These are phyloP conservation scores for Phyllachora maydis DNA, from an alignment of 2,329 filamentous ascomycete species.

Conservation along the genomic window DNA sequence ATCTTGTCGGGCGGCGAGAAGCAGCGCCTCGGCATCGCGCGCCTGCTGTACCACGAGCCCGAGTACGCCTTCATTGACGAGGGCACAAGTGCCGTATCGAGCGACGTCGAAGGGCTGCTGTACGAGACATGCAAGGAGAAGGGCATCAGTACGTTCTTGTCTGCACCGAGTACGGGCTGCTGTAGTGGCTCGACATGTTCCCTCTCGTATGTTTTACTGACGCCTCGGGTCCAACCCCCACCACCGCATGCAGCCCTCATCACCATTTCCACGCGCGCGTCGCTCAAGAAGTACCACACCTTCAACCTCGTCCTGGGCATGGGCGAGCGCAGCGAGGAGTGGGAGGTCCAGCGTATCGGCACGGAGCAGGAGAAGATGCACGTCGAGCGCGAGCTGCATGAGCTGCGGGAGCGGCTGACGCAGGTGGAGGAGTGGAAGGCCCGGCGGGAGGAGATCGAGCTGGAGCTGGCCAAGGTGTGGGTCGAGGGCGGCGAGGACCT, in stretches of 20 bases:
- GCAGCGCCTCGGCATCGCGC: slow-evolving; percentile 80
- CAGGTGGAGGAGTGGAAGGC: slow-evolving; percentile 73
- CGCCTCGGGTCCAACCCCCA: slow-evolving; percentile 7
- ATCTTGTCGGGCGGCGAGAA: slow-evolving; percentile 96
- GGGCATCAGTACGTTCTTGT: slow-evolving; percentile 57
- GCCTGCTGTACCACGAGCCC: slow-evolving; percentile 86
- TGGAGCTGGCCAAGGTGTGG: slow-evolving; percentile 50
- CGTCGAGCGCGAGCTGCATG: slow-evolving; percentile 76
- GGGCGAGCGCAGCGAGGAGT: slow-evolving; percentile 64
- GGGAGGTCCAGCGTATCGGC: slow-evolving; percentile 86
- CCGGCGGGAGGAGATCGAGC: slow-evolving; percentile 61
- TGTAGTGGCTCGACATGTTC: no score
- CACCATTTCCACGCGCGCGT: slow-evolving; percentile 86
- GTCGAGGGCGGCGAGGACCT: slow-evolving; percentile 28
- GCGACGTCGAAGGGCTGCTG: slow-evolving; percentile 80
- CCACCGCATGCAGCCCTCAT: slow-evolving; percentile 43
- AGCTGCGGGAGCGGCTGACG: slow-evolving; percentile 58
- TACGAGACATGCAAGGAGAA: slow-evolving; percentile 87
- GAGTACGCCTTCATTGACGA: slow-evolving; percentile 90
- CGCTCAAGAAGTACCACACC: slow-evolving; percentile 87
- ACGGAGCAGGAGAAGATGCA: slow-evolving; percentile 84
- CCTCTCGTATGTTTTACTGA: no score
- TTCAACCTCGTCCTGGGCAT: slow-evolving; percentile 73
- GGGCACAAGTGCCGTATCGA: slow-evolving; percentile 82
- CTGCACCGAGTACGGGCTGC: neutral